Evolutionary conservation across 2,329 filamentous ascomycete species (phyloP), one percentile per base, ranked within the genome.

Genomic region (Stemphylium vesicarium): DNA sequence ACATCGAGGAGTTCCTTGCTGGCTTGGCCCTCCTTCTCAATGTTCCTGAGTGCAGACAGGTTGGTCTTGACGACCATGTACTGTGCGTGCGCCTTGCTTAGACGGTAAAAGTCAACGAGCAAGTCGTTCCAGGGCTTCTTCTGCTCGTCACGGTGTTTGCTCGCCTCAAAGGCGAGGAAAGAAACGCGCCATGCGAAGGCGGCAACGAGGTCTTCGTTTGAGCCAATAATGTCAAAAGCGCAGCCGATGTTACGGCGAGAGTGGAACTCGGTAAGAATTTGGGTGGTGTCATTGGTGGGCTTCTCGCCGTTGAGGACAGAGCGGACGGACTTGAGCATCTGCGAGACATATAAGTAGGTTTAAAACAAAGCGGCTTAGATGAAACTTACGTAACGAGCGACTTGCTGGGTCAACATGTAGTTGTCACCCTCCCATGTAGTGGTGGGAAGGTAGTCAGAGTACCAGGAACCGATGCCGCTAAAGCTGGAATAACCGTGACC

Each of bases 351-450:
- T 64, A 36, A 64, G 50, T 44, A 16, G 8, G 29, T 18, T 39
- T 10, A 24, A 8, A 12, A 4, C 3, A 10, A 12, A n/a, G 24
- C 5, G 8, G 13, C 11, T 29, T 44, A 12, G 4, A 12, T 36
- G 16, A 40, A 12, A 76, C 80, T 74, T 76, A 83, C 79, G 68
- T 92, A 92, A 53, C 88, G 84, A 2, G 88, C 87, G 2, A 92
- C 89, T 77, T 92, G 89, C 74, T 92, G 89, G 9, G 88, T 90
- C 55, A 92, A 80, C 89, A 92, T 91, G 79, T 90, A 92, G 79
- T 91, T 91, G 78, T 91, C 89, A 39, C 89, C 89, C 72, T 92
- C 89, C 86, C 87, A 90, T 9, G 88, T 90, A 4, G 80, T 77
- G 0, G 84, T 89, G 13, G 90, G 88, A 1, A 92, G 80, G 70